Evolutionary conservation across 805 yeast species (phyloP).

Genomic region (Ogataea zsoltii): DNA sequence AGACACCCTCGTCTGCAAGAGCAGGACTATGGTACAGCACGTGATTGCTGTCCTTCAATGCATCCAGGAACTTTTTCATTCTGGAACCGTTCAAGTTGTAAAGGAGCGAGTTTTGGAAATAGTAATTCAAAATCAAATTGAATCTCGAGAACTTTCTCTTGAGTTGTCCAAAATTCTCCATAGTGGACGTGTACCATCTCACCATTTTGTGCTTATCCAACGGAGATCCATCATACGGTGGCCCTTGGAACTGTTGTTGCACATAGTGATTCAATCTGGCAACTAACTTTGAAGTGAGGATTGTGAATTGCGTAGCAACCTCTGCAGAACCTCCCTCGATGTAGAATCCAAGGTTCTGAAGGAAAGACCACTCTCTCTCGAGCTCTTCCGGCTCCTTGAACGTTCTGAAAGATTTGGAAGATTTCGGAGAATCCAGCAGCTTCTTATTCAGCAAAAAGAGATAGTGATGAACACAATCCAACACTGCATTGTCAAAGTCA

Average conservation of each 20-base stretch:
- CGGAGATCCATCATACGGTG: constrained; percentile 41
- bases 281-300: constrained; percentile 64
- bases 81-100: constrained; percentile 55
- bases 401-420: constrained; percentile 66
- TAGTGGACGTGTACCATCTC: constrained; percentile 67
- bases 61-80: constrained; percentile 52
- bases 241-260: constrained; percentile 68
- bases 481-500: constrained; percentile 60
- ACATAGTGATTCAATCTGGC: constrained; percentile 70
- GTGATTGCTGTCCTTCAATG: constrained; percentile 67
- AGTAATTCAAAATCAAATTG: constrained; percentile 61
- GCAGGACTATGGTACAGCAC: constrained; percentile 69
- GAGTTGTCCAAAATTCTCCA: constrained; percentile 71
- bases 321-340: constrained; percentile 80
- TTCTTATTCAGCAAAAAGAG: constrained; percentile 73
- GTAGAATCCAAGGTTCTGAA: constrained; percentile 74
- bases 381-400: constrained; percentile 91
- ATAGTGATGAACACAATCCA: constrained; percentile 73
- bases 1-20: constrained; percentile 72
- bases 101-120: constrained; percentile 71
- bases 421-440: constrained; percentile 71
- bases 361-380: constrained; percentile 76
- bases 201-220: constrained; percentile 43
- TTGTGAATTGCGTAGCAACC: constrained; percentile 74
- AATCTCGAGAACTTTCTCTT: constrained; percentile 84